A percentile compares a stretch with the other conserved stretches of the same genome.
Conservation (phyloP, 1,284 basidiomycete species). For the Fomitiporia mediterranea region DNA sequence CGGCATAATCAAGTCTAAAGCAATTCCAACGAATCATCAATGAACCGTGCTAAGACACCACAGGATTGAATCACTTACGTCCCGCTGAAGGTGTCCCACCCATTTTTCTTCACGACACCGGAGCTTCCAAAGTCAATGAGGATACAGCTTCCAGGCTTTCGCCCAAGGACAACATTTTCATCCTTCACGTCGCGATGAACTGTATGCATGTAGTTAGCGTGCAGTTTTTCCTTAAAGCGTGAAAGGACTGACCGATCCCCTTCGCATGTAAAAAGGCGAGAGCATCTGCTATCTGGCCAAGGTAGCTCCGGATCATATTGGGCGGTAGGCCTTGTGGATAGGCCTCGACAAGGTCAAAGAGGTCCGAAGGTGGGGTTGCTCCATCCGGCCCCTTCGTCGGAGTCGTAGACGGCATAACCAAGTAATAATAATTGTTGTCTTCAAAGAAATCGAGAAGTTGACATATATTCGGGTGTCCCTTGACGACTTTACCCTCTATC, state of each 20-base stretch:
- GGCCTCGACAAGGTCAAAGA: slow-evolving; percentile 93
- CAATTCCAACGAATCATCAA: slow-evolving; percentile 14
- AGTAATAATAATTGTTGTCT: slow-evolving; percentile 95
- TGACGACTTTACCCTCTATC: slow-evolving; percentile 64
- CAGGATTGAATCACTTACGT: slow-evolving; percentile 53
- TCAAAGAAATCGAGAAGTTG: slow-evolving; percentile 97
- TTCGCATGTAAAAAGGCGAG: slow-evolving; percentile 87
- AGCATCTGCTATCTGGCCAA: slow-evolving; percentile 94
- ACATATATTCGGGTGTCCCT: slow-evolving; percentile 90
- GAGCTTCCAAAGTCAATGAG: slow-evolving; percentile 97
- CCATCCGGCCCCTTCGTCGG: slow-evolving; percentile 51
- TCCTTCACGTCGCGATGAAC: slow-evolving; percentile 99
- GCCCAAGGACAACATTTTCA: slow-evolving; percentile 88
- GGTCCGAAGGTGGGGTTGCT: slow-evolving; percentile 64
- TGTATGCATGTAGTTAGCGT: slow-evolving; percentile 29
- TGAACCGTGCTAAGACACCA: no score
- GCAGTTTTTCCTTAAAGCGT: neutral
- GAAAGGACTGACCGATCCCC: slow-evolving; percentile 63
- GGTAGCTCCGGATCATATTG: slow-evolving; percentile 73
- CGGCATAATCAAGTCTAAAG: slow-evolving; percentile 88
- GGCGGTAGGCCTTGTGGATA: slow-evolving; percentile 84
- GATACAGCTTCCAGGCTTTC: slow-evolving; percentile 67
- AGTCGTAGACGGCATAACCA: slow-evolving; percentile 71
- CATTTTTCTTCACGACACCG: slow-evolving; percentile 75
- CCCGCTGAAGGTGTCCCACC: slow-evolving; percentile 95